Evolutionary conservation across 257 asterid species (phyloP).

Genomic region (Ligustrum vulgare): DNA sequence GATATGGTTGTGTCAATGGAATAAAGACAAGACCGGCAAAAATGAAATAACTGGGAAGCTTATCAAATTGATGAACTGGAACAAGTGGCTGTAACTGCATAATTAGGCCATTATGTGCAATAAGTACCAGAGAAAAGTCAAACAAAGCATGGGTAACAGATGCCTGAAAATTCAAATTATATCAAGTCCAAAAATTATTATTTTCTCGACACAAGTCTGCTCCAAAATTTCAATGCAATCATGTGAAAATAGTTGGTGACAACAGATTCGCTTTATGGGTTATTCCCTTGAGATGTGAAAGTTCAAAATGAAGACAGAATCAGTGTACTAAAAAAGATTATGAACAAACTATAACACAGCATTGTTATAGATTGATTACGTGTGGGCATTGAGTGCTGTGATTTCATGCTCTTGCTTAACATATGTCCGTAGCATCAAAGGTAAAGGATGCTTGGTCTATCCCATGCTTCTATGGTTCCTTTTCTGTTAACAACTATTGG

Average conservation of each 20-base stretch:
- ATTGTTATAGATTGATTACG: neutral
- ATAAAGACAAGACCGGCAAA: conserved; percentile 91
- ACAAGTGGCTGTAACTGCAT: conserved; percentile 88
- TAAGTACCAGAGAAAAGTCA: conserved; percentile 1
- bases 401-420: too few species aligned
- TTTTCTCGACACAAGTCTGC: conserved; percentile 1
- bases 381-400: neutral
- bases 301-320: neutral
- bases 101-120: neutral
- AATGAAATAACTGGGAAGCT: conserved; percentile 91
- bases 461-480: too few species aligned
- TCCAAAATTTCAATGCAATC: neutral
- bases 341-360: neutral
- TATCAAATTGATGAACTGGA: conserved; percentile 96
- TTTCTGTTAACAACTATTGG: too few species aligned
- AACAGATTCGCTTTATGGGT: neutral
- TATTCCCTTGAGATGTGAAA: neutral
- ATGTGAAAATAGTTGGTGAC: neutral
- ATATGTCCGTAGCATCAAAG: too few species aligned
- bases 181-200: neutral
- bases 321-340: neutral
- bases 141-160: conserved; percentile 7
- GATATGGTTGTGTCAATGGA: conserved; percentile 92
- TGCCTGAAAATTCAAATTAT: neutral
- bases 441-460: too few species aligned